A percentile compares a stretch with the other conserved stretches of the same genome.
Conservation (phyloP, 305 asterid genomes). For the Fraxinus angustifolia region DNA sequence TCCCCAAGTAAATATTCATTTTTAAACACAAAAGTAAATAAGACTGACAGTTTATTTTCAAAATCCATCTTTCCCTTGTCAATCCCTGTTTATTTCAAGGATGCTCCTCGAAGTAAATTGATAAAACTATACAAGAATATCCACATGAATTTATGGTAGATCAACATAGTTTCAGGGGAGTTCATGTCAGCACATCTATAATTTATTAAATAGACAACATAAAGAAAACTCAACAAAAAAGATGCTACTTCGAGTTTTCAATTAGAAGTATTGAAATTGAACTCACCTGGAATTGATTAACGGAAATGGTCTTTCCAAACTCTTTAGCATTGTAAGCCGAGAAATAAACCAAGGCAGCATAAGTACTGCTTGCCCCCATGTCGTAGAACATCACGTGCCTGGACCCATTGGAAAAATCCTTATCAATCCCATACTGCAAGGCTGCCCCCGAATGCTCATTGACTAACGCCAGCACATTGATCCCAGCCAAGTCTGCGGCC, state of each 20-base stretch:
- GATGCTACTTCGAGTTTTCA: constrained; percentile 3
- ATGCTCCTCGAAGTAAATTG: neutral
- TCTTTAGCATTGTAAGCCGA: constrained; percentile 87
- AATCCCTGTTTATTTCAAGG: neutral
- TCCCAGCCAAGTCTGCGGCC: constrained; percentile 93
- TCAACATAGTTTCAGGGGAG: neutral
- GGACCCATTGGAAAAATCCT: constrained; percentile 83
- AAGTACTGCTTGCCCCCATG: constrained; percentile 93
- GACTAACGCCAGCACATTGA: constrained; percentile 82
- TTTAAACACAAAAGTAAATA: neutral
- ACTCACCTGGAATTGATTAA: constrained; percentile 86
- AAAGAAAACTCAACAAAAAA: neutral
- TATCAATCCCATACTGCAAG: constrained; percentile 95
- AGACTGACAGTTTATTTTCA: neutral
- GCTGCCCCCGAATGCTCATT: constrained; percentile 97
- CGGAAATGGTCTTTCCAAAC: constrained; percentile 73
- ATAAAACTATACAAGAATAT: neutral
- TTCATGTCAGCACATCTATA: neutral
- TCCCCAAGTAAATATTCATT: neutral
- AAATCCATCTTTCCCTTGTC: neutral
- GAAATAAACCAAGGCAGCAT: constrained; percentile 90
- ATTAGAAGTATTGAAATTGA: neutral
- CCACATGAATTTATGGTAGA: neutral
- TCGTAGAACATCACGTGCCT: constrained; percentile 86
- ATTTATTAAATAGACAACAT: neutral